Base-by-base conservation (phyloP, 371 early-diverging fungal genomes). In the Batkoa obscura region DNA sequence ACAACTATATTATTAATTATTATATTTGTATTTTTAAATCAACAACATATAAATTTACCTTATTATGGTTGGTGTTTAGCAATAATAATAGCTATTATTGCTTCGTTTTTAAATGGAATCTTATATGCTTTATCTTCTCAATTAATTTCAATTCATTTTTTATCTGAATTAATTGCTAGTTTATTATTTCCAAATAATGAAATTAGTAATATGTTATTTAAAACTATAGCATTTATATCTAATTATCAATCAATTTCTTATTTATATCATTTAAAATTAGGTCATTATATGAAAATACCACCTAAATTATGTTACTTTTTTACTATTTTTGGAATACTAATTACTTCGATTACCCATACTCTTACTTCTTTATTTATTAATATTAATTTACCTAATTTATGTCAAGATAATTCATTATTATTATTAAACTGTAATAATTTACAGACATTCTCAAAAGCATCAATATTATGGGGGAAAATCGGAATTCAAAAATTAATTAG, bases 41-140 rank as follows among this genome's bases (percentile, higher is more conserved):
- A 10, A 8, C 41, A 8, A 8, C 41, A 41, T 10, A n/a, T 41
- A n/a, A 8, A 41, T 10, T n/a, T 41, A 41, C 41, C 75, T 1
- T 84, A 80, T 80, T 84, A 79, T 78, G 82, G 75, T 59, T 68
- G 84, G 17, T 41, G 84, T 2, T 55, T 87, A 13, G 84, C 85
- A 36, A 72, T 84, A 35, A 60, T 66, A 30, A 62, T 88, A 2
- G 75, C 81, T 36, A 63, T 71, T 34, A 64, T 76, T 56, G 78
- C 87, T 62, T 69, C 83, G 4, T 61, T 92, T 2, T 88, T 92
- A 0, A 74, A 88, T 43, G 88, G 85, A 65, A 81, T 85, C 50
- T 72, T 85, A 50, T 70, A 72, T 41, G 87, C 87, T 33, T 67
- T 86, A 17, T 80, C 67, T 60, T 79, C 79, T 57, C 76, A 78